phyloP scores from a whole-genome alignment of 2,329 filamentous ascomycete species.

The Sphaerulina vaccinii region DNA sequence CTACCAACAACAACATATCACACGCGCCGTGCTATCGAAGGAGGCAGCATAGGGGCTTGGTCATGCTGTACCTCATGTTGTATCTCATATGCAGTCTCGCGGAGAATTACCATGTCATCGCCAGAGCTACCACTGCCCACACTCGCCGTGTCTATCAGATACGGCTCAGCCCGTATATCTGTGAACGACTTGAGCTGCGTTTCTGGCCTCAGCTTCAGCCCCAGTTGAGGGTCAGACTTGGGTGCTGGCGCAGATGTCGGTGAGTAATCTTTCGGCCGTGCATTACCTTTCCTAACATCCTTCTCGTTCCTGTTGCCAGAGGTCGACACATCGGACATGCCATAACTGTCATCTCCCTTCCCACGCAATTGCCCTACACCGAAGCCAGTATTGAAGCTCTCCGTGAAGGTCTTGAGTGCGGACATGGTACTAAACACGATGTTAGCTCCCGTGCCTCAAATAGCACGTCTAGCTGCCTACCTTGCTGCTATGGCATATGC shows the following conservation, averaged over 20 bases:
- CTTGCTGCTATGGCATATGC: slow-evolving; percentile 42
- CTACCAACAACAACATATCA: no score
- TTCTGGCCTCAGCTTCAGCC: slow-evolving; percentile 26
- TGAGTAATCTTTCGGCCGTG: not conserved
- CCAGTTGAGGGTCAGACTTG: not conserved
- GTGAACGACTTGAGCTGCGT: slow-evolving; percentile 6
- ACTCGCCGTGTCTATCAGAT: slow-evolving; percentile 7
- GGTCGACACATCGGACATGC: slow-evolving; percentile 28
- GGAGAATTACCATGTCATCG: slow-evolving; percentile 30
- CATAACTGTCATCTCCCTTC: slow-evolving; percentile 32
- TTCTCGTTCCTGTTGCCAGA: slow-evolving; percentile 23
- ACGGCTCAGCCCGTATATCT: slow-evolving; percentile 21
- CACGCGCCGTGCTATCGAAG: no score
- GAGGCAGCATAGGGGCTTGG: slow-evolving; percentile 24
- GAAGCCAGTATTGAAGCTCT: slow-evolving; percentile 44
- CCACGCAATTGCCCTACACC: slow-evolving; percentile 34
- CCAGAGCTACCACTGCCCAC: slow-evolving; percentile 23
- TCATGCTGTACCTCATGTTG: slow-evolving; percentile 33
- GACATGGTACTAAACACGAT: slow-evolving; percentile 39
- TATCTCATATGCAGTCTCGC: slow-evolving; percentile 30
- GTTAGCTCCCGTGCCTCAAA: not conserved
- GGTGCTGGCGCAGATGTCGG: not conserved
- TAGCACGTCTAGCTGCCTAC: not conserved
- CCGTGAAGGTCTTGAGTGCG: slow-evolving; percentile 44
- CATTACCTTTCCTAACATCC: not conserved